Evolutionary conservation across 1,284 basidiomycete species (phyloP).

Genomic region (Ustilago cynodontis): DNA sequence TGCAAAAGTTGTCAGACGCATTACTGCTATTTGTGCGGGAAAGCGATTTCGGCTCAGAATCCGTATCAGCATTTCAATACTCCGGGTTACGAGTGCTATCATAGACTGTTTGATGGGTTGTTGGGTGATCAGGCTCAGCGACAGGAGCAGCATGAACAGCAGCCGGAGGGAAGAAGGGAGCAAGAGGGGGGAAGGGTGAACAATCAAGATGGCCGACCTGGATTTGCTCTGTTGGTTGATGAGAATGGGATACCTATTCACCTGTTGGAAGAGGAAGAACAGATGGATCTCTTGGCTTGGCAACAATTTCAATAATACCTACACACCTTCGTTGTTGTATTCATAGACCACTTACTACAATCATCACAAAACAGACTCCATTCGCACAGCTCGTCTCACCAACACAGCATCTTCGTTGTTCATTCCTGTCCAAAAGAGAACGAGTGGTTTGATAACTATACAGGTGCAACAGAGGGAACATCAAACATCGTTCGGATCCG

Average conservation of each 20-base stretch:
- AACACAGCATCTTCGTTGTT: too few relatives aligned
- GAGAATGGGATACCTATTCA: slow-evolving; percentile 40
- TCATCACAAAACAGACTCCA: too few relatives aligned
- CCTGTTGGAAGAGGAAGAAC: slow-evolving; percentile 27
- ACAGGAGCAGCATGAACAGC: not conserved
- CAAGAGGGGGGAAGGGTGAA: not conserved
- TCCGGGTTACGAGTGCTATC: slow-evolving; percentile 40
- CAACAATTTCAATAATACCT: slow-evolving; percentile 17
- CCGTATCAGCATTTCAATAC: slow-evolving; percentile 54
- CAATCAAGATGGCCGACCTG: slow-evolving; percentile 10
- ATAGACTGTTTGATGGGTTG: slow-evolving; percentile 43
- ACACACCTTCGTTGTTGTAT: too few relatives aligned
- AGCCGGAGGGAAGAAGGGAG: not conserved
- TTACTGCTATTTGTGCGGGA: slow-evolving; percentile 57
- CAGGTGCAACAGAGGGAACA: too few relatives aligned
- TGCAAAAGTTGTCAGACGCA: slow-evolving; percentile 53
- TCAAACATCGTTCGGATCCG: slow-evolving; percentile 20
- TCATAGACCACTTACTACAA: too few relatives aligned
- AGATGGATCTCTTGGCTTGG: slow-evolving; percentile 39
- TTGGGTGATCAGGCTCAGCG: slow-evolving; percentile 33
- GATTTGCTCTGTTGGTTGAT: slow-evolving; percentile 31
- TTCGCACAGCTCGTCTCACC: too few relatives aligned
- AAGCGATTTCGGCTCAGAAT: slow-evolving; percentile 35
- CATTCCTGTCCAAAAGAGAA: too few relatives aligned
- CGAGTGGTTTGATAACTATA: too few relatives aligned